These are phyloP conservation scores for Plasmodium falciparum DNA, from an alignment of 169 alveolate genomes.

Conservation along the genomic window DNA sequence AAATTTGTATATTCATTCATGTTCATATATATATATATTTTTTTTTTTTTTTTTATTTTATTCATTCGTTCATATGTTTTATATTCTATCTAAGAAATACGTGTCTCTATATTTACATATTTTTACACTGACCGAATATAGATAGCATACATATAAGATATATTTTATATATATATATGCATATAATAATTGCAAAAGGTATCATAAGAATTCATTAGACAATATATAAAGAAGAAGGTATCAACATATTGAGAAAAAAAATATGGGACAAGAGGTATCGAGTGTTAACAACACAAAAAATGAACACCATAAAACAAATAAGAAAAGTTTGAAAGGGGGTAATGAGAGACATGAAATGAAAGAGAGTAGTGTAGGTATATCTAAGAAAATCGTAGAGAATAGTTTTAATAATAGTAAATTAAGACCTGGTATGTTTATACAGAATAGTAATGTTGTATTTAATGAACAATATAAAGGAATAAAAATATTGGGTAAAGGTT, in stretches of 20 bases:
- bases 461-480: constrained; percentile 91
- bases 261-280: constrained; percentile 60
- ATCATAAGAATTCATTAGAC: too few relatives aligned
- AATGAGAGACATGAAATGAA: constrained; percentile 21
- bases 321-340: constrained; percentile 31
- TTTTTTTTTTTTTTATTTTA: too few relatives aligned
- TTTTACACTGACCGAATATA: too few relatives aligned
- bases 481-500: constrained; percentile 93
- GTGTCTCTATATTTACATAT: too few relatives aligned
- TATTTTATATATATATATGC: too few relatives aligned
- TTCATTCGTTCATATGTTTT: too few relatives aligned
- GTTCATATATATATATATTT: too few relatives aligned
- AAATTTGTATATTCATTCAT: too few relatives aligned
- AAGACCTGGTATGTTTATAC: constrained; percentile 93
- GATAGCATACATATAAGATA: too few relatives aligned
- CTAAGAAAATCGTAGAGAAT: constrained; percentile 36
- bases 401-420: constrained; percentile 75
- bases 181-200: too few relatives aligned
- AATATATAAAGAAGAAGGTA: too few relatives aligned
- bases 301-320: constrained; percentile 30
- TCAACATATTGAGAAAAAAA: neutral
- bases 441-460: constrained; percentile 88
- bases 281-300: constrained; percentile 23
- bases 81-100: too few relatives aligned
- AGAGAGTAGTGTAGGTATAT: constrained; percentile 12